Conservation (phyloP, 163 green algal species). For the Scenedesmus sp. region DNA sequence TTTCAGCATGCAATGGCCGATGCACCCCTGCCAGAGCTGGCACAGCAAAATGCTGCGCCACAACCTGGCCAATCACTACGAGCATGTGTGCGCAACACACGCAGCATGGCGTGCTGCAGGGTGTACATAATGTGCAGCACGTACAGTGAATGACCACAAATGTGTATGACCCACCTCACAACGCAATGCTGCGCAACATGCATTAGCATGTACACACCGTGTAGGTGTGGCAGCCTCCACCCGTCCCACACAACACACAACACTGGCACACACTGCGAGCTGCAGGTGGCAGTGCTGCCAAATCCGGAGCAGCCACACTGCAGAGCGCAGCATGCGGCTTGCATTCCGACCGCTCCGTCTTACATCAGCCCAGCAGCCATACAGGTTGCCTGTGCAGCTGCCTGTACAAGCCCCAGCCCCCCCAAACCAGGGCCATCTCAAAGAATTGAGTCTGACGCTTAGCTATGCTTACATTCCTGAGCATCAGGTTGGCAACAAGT, state of each 20-base stretch:
- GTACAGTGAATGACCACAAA: no score
- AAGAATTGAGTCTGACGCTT: no score
- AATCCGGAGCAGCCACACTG: no score
- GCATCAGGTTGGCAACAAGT: no score
- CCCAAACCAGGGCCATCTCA: no score
- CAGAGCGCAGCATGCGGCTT: no score
- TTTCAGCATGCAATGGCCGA: neutral
- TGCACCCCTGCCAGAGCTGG: neutral
- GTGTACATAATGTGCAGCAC: no score
- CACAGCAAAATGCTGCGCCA: neutral
- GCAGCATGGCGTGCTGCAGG: neutral
- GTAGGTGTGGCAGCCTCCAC: neutral
- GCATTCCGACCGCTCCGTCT: no score
- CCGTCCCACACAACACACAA: neutral
- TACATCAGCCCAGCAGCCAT: no score
- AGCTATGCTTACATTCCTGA: no score
- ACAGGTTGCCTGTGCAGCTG: no score
- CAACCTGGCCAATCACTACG: neutral
- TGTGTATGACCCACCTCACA: neutral
- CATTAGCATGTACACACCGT: neutral
- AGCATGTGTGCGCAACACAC: neutral
- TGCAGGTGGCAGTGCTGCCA: neutral
- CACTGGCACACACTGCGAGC: neutral
- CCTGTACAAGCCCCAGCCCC: no score
- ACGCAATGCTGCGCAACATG: neutral